phyloP scores from a whole-genome alignment of 129 eudicot genomes.

The Flaveria bidentis region DNA sequence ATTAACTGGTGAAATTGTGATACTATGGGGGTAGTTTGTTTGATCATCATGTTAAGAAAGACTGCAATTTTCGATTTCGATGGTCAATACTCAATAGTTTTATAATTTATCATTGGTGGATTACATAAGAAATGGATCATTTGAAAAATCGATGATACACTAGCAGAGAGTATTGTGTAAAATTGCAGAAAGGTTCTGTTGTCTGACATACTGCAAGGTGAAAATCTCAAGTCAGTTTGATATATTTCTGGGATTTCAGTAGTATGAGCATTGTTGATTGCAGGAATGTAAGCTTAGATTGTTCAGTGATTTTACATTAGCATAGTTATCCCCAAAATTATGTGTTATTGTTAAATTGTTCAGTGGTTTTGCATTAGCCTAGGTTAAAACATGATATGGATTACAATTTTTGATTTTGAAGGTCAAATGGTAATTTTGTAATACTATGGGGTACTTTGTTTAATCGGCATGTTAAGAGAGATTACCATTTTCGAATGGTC shows the following conservation, averaged over 20 bases:
- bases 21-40: background rate
- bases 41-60: background rate
- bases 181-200: background rate
- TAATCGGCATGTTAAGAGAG: background rate
- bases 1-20: background rate
- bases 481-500: background rate
- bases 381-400: background rate
- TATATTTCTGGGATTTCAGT: background rate
- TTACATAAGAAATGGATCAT: background rate
- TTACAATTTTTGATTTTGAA: background rate
- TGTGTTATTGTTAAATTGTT: background rate
- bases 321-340: background rate
- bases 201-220: background rate
- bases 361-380: background rate
- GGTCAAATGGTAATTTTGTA: background rate
- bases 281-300: conserved; percentile 32
- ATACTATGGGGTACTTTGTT: background rate
- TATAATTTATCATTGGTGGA: background rate
- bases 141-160: background rate
- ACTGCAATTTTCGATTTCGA: background rate
- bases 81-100: background rate
- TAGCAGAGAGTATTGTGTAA: background rate
- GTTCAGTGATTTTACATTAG: too few relatives aligned
- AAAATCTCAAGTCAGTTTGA: background rate
- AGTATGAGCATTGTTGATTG: background rate